Evolutionary conservation across 208 protist genomes (phyloP), one percentile per base, ranked within the genome.

Genomic region (Vickermania ingenoplastis): DNA sequence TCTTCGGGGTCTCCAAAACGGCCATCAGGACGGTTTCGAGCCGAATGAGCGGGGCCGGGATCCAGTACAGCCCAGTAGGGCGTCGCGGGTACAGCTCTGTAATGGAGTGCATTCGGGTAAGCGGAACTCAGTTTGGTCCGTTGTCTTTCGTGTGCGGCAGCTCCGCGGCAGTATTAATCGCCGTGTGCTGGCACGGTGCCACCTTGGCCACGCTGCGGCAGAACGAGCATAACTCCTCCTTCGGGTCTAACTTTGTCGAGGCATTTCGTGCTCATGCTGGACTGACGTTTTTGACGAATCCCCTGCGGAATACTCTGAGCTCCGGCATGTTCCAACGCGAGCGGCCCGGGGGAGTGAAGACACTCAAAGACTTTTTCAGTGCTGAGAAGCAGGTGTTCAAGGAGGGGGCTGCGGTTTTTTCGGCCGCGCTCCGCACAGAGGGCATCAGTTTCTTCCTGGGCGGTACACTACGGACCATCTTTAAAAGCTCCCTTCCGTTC

Each of bases 401-500:
- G 11, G 85, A 95, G 68, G 75, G 81, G 0, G 50, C 29, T 4
- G 79, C 74, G 45, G 86, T 95, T 22, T 70, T 79, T 25, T 62
- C 57, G 13, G 75, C 66, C 22, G 79, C 80, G 72, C 50, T 81
- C 2, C 69, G 71, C 24, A 78, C 65, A 21, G 77, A 89, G 36
- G 86, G 84, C 4, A 14, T 91, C 17, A 61, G 64, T 2, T 95
- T 95, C 65, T 91, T 95, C 53, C 61, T 95, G n/a, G 51, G 81
- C 36, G 89, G 85, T 2, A 75, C 78, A 3, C 31, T 91, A 7
- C 73, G 75, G 14, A 90, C 85, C 22, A 90, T 78, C 14, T 91
- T 89, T 60, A 95, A 92, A 64, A 83, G 83, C 7, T 91, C 81
- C 14, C 65, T 95, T 3, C 89, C 89, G 0, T 95, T 95, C 79